Conservation (phyloP, 371 early-diverging fungal genomes). For the Entomophthora muscae region DNA sequence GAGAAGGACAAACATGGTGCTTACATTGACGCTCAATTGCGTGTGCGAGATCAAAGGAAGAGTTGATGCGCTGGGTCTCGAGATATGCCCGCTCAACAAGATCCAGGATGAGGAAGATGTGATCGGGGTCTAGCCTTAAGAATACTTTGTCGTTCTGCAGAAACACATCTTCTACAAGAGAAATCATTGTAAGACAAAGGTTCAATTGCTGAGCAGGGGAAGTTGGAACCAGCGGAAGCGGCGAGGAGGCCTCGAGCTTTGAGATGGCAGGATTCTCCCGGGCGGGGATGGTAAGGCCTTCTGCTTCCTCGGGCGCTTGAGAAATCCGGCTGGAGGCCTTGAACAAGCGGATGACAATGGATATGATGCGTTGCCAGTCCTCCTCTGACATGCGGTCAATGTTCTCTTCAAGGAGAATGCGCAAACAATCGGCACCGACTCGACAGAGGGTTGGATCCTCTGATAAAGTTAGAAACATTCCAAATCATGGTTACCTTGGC, state of each 20-base stretch:
- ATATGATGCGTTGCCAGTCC: slow-evolving; percentile 52
- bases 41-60: slow-evolving; percentile 21
- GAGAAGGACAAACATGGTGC: neutral
- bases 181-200: slow-evolving; percentile 52
- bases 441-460: slow-evolving; percentile 77
- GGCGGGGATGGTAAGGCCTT: neutral
- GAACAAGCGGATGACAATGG: slow-evolving; percentile 44
- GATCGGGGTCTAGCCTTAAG: slow-evolving; percentile 28
- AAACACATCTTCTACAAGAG: slow-evolving; percentile 52
- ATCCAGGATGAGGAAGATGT: slow-evolving; percentile 44
- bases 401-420: slow-evolving; percentile 67
- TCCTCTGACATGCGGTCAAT: slow-evolving; percentile 37
- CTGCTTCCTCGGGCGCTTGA: too few relatives aligned
- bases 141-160: slow-evolving; percentile 37
- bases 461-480: slow-evolving; percentile 2
- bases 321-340: slow-evolving; percentile 14
- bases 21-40: slow-evolving; percentile 3
- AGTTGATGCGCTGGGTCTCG: slow-evolving; percentile 70
- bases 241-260: slow-evolving; percentile 31
- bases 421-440: slow-evolving; percentile 79
- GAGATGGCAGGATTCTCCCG: neutral
- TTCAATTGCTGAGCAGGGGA: slow-evolving; percentile 29
- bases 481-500: slow-evolving; percentile 32
- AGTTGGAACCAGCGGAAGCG: slow-evolving; percentile 32
- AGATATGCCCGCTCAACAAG: slow-evolving; percentile 64